Percentiles rank a stretch among this genome's conserved stretches.
Conservation (phyloP, 2,329 filamentous ascomycete genomes). For the Pezicula neosporulosa region DNA sequence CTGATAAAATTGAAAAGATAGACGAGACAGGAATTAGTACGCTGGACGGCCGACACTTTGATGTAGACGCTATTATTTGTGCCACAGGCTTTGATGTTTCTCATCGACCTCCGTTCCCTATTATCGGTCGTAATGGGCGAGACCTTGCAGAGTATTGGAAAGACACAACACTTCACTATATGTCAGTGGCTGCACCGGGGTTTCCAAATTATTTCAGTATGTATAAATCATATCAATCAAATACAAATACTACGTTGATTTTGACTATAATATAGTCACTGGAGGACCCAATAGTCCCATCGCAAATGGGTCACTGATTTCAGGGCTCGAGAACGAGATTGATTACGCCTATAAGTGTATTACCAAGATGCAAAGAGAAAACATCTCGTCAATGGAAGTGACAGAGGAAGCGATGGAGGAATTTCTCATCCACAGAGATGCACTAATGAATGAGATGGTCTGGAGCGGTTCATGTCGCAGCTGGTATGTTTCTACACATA, state of each 20-base stretch:
- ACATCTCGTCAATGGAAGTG: background rate
- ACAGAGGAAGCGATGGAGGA: background rate
- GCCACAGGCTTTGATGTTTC: slow-evolving; percentile 27
- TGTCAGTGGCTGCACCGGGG: slow-evolving; percentile 5
- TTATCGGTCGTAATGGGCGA: slow-evolving; percentile 8
- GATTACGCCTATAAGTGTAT: background rate
- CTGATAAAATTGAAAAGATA: background rate
- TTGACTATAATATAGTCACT: background rate
- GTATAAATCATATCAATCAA: no score
- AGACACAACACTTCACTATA: slow-evolving; percentile 5
- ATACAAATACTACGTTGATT: no score
- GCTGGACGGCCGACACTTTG: background rate
- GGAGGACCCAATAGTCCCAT: background rate
- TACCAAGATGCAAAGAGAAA: background rate
- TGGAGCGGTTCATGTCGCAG: background rate
- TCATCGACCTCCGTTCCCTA: slow-evolving; percentile 12
- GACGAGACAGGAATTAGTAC: background rate
- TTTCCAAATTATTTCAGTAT: slow-evolving; percentile 5
- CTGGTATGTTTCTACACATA: background rate
- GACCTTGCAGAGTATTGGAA: slow-evolving; percentile 10
- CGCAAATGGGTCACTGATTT: background rate
- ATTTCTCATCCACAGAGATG: background rate
- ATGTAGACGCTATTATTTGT: slow-evolving; percentile 28
- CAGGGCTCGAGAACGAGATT: background rate
- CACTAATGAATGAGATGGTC: background rate